Evolutionary conservation across 768 basidiomycete species (phyloP).

Genomic region (Sporobolomyces pararoseus): DNA sequence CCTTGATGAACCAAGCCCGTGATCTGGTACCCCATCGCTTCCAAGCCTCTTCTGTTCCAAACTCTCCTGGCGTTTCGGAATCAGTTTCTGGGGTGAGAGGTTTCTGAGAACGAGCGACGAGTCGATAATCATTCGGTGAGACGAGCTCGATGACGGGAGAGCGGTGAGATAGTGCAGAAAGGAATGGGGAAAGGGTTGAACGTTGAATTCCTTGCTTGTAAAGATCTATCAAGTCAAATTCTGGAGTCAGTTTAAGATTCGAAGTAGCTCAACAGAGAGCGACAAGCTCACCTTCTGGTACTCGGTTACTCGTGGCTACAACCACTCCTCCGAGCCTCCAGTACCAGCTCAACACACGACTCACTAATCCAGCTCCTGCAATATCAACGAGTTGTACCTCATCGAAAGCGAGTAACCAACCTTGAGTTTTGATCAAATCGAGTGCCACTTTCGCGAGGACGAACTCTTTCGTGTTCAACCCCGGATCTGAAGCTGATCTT

Average conservation of each 20-base stretch:
- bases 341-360: slow-evolving; percentile 60
- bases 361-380: slow-evolving; percentile 57
- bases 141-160: slow-evolving; percentile 57
- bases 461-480: slow-evolving; percentile 46
- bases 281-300: slow-evolving; percentile 42
- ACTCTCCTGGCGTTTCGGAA: slow-evolving; percentile 19
- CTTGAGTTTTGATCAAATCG: slow-evolving; percentile 53
- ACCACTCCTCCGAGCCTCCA: slow-evolving; percentile 64
- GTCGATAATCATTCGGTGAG: slow-evolving; percentile 55
- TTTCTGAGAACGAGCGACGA: slow-evolving; percentile 21
- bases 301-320: slow-evolving; percentile 48
- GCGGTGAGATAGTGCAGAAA: slow-evolving; percentile 57
- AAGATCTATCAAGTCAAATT: slow-evolving; percentile 59
- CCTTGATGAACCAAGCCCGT: slow-evolving; percentile 41
- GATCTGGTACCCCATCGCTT: slow-evolving; percentile 37
- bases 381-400: slow-evolving; percentile 63
- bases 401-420: slow-evolving; percentile 59
- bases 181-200: slow-evolving; percentile 59
- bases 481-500: slow-evolving; percentile 47
- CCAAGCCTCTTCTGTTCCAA: slow-evolving; percentile 36
- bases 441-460: slow-evolving; percentile 56
- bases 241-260: too few species aligned
- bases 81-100: slow-evolving; percentile 6
- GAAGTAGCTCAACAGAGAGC: too few species aligned
- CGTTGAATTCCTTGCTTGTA: slow-evolving; percentile 61